These are phyloP conservation scores for Penicillium sp. DNA, from an alignment of 2,329 filamentous ascomycete genomes.

Conservation along the genomic window DNA sequence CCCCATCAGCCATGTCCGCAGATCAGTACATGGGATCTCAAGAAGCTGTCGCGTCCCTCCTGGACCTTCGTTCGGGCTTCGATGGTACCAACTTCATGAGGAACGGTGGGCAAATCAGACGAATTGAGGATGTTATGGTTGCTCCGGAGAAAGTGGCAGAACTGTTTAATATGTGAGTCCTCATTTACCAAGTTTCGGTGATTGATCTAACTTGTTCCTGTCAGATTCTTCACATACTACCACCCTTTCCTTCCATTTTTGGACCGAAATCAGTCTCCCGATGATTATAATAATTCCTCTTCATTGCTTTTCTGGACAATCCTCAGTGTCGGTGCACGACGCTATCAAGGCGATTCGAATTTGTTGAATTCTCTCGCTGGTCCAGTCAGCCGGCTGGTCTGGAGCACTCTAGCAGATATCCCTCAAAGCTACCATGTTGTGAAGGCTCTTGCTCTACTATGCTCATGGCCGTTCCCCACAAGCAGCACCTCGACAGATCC, in stretches of 20 bases:
- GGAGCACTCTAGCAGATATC: slow-evolving; percentile 59
- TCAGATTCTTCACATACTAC: slow-evolving; percentile 62
- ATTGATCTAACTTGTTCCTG: slow-evolving; percentile 25
- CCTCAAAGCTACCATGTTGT: slow-evolving; percentile 64
- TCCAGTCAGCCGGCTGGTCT: slow-evolving; percentile 58
- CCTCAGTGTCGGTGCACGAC: slow-evolving; percentile 59
- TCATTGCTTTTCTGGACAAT: slow-evolving; percentile 69
- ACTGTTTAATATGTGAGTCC: slow-evolving; percentile 45
- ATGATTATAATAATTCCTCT: slow-evolving; percentile 57
- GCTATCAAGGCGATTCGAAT: slow-evolving; percentile 54
- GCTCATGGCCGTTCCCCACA: slow-evolving; percentile 63
- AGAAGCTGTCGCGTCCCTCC: slow-evolving; percentile 50
- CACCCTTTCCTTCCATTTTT: slow-evolving; percentile 65
- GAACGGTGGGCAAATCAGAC: slow-evolving; percentile 51
- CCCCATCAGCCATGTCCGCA: slow-evolving; percentile 36
- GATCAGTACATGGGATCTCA: slow-evolving; percentile 48
- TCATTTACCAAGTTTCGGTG: background rate
- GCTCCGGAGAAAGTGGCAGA: slow-evolving; percentile 44
- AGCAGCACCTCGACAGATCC: slow-evolving; percentile 63
- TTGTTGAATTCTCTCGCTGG: slow-evolving; percentile 53
- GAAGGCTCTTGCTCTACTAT: slow-evolving; percentile 61
- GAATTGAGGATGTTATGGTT: slow-evolving; percentile 52
- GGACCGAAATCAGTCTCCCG: slow-evolving; percentile 52
- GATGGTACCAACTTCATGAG: slow-evolving; percentile 44
- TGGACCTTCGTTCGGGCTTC: slow-evolving; percentile 49